These are phyloP conservation scores for Penicillium sp. DNA, from an alignment of 2,329 filamentous ascomycete species.

Conservation along the genomic window DNA sequence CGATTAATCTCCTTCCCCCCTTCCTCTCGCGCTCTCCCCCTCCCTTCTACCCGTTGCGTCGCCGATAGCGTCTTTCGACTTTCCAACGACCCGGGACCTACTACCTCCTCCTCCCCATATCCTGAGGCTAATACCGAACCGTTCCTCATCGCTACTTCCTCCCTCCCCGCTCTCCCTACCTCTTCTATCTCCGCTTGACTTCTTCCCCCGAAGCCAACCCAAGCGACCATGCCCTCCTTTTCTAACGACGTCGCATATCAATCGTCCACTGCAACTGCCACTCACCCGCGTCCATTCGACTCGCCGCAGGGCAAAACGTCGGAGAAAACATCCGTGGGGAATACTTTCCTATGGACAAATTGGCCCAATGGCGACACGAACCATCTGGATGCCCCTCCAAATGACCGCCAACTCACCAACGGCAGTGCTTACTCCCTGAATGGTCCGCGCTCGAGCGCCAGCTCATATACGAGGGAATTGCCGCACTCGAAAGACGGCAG, in stretches of 20 bases:
- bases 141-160: no score
- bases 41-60: no score
- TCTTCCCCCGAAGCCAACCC: no score
- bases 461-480: constrained; percentile 37
- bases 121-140: no score
- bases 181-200: no score
- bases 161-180: no score
- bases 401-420: constrained; percentile 37
- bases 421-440: constrained; percentile 54
- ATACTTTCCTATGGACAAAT: constrained; percentile 42
- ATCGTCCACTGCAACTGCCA: constrained; percentile 27
- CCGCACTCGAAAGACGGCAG: constrained; percentile 37
- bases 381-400: constrained; percentile 28
- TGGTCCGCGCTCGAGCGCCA: constrained; percentile 46
- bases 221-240: constrained; percentile 37
- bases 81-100: no score
- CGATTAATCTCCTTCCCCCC: no score
- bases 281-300: constrained; percentile 34
- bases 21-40: no score
- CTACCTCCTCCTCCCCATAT: no score
- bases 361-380: constrained; percentile 38
- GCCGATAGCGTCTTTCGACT: no score
- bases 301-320: constrained; percentile 36
- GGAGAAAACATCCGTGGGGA: constrained; percentile 39
- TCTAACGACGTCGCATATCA: constrained; percentile 30